Base-by-base conservation (phyloP, 169 alveolate species). In the Cryptosporidium baileyi region DNA sequence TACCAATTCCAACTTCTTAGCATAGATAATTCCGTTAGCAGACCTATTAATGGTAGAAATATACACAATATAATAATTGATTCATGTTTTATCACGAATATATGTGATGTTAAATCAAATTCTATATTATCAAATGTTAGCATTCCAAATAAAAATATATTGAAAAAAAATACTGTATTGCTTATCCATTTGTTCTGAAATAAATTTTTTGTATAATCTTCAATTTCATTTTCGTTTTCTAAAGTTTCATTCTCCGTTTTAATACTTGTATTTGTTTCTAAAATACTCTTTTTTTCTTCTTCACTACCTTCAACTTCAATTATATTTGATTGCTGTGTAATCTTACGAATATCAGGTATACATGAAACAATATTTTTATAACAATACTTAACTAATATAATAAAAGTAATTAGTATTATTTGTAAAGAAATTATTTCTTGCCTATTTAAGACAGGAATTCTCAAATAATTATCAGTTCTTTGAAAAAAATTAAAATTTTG, bases 61-160 rank as follows among this genome's bases (percentile, higher is more conserved):
- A 74, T 74, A 22, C 85, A 74, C 11, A 74, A n/a, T 17, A 74
- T 3, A 1, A 51, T 54, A 28, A 44, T 11, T 22, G 19, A 3
- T 52, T 36, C 40, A 19, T 54, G 28, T 3, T 57, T 36, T 0
- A 57, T 43, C 17, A 45, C 32, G 34, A 54, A 17, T 30, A 74
- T 36, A 22, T 51, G 32, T 54, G 67, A 54, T 19, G 26, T 36
- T 26, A 74, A 36, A 38, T 74, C 85, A 54, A 74, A 57, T n/a
- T 51, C 67, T 17, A 15, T 17, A 3, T 45, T 74, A 36, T 74
- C 41, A 17, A 1, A 24, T 17, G 74, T 74, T 74, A 74, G 8
- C 7, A 74, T 19, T 8, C 85, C 85, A 74, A 74, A 74, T 1
- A 74, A 40, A 38, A 74, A 74, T 6, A 54, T 32, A 30, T 34